phyloP scores from a whole-genome alignment of 1,139 yeast genomes.

The Saccharomyces pastorianus region DNA sequence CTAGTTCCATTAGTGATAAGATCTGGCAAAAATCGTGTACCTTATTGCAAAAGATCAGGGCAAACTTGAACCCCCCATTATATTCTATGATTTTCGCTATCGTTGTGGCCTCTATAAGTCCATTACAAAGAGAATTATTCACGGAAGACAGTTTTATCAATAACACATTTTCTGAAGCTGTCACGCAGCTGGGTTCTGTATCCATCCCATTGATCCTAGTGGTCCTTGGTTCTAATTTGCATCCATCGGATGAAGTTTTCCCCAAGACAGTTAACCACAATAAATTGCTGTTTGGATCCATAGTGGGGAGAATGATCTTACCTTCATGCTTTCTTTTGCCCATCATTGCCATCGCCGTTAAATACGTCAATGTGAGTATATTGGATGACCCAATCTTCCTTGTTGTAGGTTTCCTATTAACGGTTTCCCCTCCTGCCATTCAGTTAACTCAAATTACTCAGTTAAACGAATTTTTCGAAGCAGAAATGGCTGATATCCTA shows the following conservation, averaged over 20 bases:
- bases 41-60: conserved; percentile 9
- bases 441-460: conserved; percentile 72
- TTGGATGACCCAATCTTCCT: conserved; percentile 71
- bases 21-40: conserved; percentile 4
- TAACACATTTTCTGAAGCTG: conserved; percentile 68
- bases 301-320: conserved; percentile 63
- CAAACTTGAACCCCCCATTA: conserved; percentile 87
- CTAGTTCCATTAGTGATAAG: conserved; percentile 11
- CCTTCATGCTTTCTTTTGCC: conserved; percentile 62
- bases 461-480: conserved; percentile 50
- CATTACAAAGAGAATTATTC: conserved; percentile 58
- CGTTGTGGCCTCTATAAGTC: conserved; percentile 72
- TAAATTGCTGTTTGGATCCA: conserved; percentile 57
- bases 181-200: conserved; percentile 73
- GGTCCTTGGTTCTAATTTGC: conserved; percentile 67
- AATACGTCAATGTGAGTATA: conserved; percentile 53
- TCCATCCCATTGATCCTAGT: conserved; percentile 79
- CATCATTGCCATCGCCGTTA: conserved; percentile 52
- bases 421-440: conserved; percentile 73
- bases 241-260: conserved; percentile 58
- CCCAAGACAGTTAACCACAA: conserved; percentile 54
- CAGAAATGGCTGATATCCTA: conserved; percentile 65
- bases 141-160: conserved; percentile 58
- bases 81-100: conserved; percentile 86
- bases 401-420: conserved; percentile 61